Evolutionary conservation across 2,329 filamentous ascomycete species (phyloP), one percentile per base, ranked within the genome.

Genomic region (Xylaria sp.): DNA sequence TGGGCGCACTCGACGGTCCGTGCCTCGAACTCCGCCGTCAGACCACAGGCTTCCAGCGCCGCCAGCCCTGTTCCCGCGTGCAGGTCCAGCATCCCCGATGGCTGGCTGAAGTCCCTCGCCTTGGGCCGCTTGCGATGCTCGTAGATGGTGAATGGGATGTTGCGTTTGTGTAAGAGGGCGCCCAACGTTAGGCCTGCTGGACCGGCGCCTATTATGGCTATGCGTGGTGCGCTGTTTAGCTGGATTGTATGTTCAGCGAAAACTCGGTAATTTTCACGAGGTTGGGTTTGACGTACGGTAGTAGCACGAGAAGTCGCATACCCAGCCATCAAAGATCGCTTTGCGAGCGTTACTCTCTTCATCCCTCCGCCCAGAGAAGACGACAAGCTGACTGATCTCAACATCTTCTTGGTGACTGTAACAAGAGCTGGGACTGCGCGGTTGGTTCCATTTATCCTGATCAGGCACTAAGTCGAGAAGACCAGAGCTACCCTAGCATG

Each of bases 101-200:
- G 54, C 15, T 22, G 17, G 0, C 27, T 39, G 17, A 22, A 33
- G 3, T 22, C 25, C 5, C 11, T 20, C 38, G 45, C 54, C 22
- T 27, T 6, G 17, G 25, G 54, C 39, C 22, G 29, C 38, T 11
- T 1, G 11, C 39, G 54, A 15, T 22, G 20, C 25, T 57, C 54
- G 39, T 20, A 57, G 39, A 57, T 57, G 10, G 54, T 57, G 54
- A 57, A 57, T 13, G 54, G 54, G n/a, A 47, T 57, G 25, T 10
- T 39, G 25, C n/a, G 38, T 22, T 15, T 45, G 39, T 45, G 27
- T 31, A 57, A 22, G 17, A 57, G 54, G 17, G 31, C 11, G 2
- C 54, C 54, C 7, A 57, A 20, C 7, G 54, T 33, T 10, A 57
- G 27, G 1, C 54, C 54, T 1, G 25, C 54, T 31, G 54, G 54